These are phyloP conservation scores for Penicillium simplicissimum DNA, from an alignment of 495 filamentous ascomycete genomes.

Conservation along the genomic window DNA sequence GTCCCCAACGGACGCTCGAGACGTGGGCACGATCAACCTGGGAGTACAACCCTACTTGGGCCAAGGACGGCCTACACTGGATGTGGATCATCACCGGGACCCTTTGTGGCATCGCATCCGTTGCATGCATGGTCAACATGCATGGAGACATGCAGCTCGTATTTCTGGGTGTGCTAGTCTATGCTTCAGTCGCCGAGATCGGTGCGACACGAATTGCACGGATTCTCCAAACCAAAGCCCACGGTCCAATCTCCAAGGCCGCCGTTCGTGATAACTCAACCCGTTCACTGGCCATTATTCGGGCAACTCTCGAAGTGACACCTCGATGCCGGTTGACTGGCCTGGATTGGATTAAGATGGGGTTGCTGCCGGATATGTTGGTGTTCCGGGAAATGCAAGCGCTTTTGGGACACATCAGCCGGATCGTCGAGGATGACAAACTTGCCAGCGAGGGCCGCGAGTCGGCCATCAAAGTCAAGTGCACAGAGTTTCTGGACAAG, in stretches of 20 bases:
- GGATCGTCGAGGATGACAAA: not conserved
- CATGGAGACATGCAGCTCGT: conserved; percentile 27
- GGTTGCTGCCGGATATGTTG: conserved; percentile 21
- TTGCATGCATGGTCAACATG: conserved; percentile 40
- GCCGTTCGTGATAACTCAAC: conserved; percentile 18
- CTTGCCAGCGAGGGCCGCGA: not conserved
- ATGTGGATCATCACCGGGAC: conserved; percentile 28
- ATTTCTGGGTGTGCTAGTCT: conserved; percentile 28
- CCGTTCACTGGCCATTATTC: conserved; percentile 28
- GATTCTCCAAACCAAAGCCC: conserved; percentile 22
- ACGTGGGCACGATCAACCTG: conserved; percentile 33
- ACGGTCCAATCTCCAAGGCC: conserved; percentile 11
- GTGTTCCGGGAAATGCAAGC: conserved; percentile 30
- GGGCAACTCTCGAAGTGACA: conserved; percentile 21
- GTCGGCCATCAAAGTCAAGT: not conserved
- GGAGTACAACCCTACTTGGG: conserved; percentile 24
- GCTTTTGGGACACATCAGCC: conserved; percentile 14
- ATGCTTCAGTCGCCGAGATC: conserved; percentile 31
- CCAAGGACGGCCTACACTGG: conserved; percentile 23
- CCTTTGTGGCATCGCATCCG: conserved; percentile 27
- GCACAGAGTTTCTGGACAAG: not conserved
- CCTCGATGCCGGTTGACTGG: conserved; percentile 20
- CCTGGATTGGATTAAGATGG: conserved; percentile 29
- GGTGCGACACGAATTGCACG: conserved; percentile 28
- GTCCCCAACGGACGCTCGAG: conserved; percentile 29